phyloP scores from a whole-genome alignment of 495 filamentous ascomycete species.

The Penicillium roqueforti region DNA sequence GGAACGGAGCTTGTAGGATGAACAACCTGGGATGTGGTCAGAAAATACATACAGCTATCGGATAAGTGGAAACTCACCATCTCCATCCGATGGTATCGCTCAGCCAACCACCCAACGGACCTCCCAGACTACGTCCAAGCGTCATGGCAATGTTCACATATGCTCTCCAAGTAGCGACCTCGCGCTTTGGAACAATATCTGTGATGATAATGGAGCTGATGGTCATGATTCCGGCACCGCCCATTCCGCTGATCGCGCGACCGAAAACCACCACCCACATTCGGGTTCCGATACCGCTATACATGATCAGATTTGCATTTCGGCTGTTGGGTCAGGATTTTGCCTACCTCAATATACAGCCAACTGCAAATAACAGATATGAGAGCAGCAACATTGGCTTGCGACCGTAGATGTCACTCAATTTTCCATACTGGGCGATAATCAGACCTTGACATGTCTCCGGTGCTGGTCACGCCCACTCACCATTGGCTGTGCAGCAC shows the following conservation, averaged over 20 bases:
- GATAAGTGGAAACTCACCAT: conserved; percentile 41
- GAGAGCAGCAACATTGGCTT: conserved; percentile 37
- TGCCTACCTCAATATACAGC: conserved; percentile 38
- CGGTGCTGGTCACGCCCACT: background rate
- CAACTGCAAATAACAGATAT: conserved; percentile 42
- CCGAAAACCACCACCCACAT: conserved; percentile 56
- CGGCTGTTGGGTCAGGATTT: background rate
- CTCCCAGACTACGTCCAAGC: conserved; percentile 59
- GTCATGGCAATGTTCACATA: conserved; percentile 64
- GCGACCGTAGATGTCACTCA: conserved; percentile 47
- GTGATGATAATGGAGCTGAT: conserved; percentile 60
- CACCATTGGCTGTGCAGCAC: conserved; percentile 55
- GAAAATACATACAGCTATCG: background rate
- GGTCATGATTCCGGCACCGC: conserved; percentile 53
- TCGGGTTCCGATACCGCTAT: conserved; percentile 46
- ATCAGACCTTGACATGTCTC: background rate
- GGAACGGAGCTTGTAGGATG: conserved; percentile 53
- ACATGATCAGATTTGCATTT: conserved; percentile 1
- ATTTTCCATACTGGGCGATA: conserved; percentile 37
- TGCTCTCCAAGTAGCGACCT: conserved; percentile 62
- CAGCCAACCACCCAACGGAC: conserved; percentile 60
- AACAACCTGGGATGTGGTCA: conserved; percentile 50
- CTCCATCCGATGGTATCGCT: conserved; percentile 65
- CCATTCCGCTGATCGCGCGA: conserved; percentile 55
- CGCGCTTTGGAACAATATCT: conserved; percentile 62